Conservation (phyloP, 352 stramenopile species). For the Phytophthora sansomeana region DNA sequence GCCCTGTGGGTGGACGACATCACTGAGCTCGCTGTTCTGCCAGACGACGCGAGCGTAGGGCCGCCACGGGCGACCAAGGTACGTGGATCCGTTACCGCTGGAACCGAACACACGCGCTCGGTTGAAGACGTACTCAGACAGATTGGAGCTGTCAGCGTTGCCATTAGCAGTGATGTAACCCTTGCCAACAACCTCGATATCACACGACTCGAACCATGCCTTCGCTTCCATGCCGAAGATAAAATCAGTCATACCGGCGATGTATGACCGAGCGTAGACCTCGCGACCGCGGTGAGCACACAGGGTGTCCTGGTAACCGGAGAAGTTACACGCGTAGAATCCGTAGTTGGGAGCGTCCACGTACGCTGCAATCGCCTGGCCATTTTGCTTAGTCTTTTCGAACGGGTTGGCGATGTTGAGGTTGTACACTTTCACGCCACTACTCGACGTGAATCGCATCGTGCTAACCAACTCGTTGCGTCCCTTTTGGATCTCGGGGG, state of each 20-base stretch:
- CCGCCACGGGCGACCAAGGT: slow-evolving; percentile 12
- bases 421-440: slow-evolving; percentile 26
- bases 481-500: neutral
- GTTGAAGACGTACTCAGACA: slow-evolving; percentile 24
- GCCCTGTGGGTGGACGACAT: slow-evolving; percentile 9
- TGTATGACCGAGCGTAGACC: slow-evolving; percentile 3
- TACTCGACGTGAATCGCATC: slow-evolving; percentile 19
- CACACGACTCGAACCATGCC: slow-evolving; percentile 20
- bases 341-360: slow-evolving; percentile 14
- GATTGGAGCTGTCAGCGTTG: slow-evolving; percentile 10
- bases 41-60: slow-evolving; percentile 18
- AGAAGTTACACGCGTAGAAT: slow-evolving; percentile 18
- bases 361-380: slow-evolving; percentile 9
- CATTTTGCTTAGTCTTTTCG: no score
- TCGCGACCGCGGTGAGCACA: slow-evolving; percentile 12
- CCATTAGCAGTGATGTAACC: slow-evolving; percentile 14
- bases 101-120: slow-evolving; percentile 7
- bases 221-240: slow-evolving; percentile 7
- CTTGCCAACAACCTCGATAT: no score
- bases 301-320: slow-evolving; percentile 19
- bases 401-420: slow-evolving; percentile 17
- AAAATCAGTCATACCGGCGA: no score
- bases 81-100: slow-evolving; percentile 12
- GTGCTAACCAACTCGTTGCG: slow-evolving; percentile 23
- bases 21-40: slow-evolving; percentile 17